Evolutionary conservation across 1,284 basidiomycete genomes (phyloP).

Genomic region (Entoloma clypeatum): DNA sequence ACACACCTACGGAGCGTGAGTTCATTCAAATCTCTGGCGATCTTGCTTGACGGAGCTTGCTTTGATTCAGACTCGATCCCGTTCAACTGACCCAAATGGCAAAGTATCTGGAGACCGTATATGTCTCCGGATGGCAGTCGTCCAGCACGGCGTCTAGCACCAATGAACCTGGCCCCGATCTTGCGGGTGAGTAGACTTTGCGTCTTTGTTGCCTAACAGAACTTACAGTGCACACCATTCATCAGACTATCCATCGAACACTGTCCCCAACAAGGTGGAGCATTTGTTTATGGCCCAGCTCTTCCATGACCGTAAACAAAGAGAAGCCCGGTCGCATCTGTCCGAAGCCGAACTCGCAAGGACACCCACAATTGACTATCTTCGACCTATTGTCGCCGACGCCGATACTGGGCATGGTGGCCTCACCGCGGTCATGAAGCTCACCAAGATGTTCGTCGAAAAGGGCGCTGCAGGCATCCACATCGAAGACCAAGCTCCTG

Average conservation of each 20-base stretch:
- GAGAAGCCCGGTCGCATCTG: constrained; percentile 69
- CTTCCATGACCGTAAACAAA: constrained; percentile 86
- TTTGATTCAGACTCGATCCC: constrained; percentile 75
- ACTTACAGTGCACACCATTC: constrained; percentile 11
- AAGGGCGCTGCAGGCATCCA: constrained; percentile 81
- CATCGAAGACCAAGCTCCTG: constrained; percentile 80
- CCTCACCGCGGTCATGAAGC: constrained; percentile 76
- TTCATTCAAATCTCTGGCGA: constrained; percentile 24
- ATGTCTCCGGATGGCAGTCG: constrained; percentile 97
- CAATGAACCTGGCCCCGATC: constrained; percentile 96
- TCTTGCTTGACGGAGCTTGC: constrained; percentile 2
- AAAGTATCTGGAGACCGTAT: constrained; percentile 96
- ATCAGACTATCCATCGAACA: constrained; percentile 88
- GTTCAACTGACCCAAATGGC: constrained; percentile 99
- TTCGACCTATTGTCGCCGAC: constrained; percentile 75
- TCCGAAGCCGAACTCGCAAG: constrained; percentile 71
- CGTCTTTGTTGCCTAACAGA: not conserved
- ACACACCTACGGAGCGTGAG: constrained; percentile 97
- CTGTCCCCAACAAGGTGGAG: constrained; percentile 90
- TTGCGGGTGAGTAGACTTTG: constrained; percentile 64
- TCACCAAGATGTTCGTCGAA: constrained; percentile 77
- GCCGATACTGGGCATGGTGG: constrained; percentile 86
- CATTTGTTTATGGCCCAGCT: constrained; percentile 86
- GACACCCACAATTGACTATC: constrained; percentile 61
- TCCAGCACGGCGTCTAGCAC: constrained; percentile 90